Percentiles rank a stretch among this genome's conserved stretches.
phyloP scores from a whole-genome alignment of 345 rosid species.

The Linum trigynum region DNA sequence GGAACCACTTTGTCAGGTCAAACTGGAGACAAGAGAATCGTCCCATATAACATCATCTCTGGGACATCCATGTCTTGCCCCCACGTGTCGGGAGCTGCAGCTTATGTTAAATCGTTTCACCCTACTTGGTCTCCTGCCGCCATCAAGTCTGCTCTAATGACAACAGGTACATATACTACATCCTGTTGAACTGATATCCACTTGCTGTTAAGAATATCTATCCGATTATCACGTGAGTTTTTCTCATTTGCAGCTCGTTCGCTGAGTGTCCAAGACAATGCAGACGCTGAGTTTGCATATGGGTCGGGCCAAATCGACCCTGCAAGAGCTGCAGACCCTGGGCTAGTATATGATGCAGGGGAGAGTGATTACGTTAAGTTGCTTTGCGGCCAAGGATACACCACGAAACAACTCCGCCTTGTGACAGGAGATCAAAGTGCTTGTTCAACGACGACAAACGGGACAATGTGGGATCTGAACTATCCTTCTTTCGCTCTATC shows the following conservation, averaged over 20 bases:
- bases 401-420: background rate
- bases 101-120: no score
- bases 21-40: constrained; percentile 13
- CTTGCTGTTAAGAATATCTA: background rate
- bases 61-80: no score
- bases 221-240: constrained; percentile 14
- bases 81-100: no score
- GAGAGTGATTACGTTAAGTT: constrained; percentile 29
- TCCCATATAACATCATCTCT: no score
- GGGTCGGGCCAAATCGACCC: constrained; percentile 56
- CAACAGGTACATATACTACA: background rate
- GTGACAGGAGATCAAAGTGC: constrained; percentile 27
- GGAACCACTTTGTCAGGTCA: constrained; percentile 9
- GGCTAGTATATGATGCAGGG: background rate
- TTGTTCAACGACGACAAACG: constrained; percentile 20
- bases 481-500: constrained; percentile 39
- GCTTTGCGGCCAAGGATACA: constrained; percentile 35
- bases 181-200: no score
- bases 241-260: constrained; percentile 24
- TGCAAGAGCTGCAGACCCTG: constrained; percentile 24
- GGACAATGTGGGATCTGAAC: constrained; percentile 31
- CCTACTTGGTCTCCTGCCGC: no score
- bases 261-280: constrained; percentile 22
- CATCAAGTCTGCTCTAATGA: no score
- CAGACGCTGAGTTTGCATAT: constrained; percentile 35